Conservation (phyloP, 2,329 filamentous ascomycete species). For the Passalora sequoiae region DNA sequence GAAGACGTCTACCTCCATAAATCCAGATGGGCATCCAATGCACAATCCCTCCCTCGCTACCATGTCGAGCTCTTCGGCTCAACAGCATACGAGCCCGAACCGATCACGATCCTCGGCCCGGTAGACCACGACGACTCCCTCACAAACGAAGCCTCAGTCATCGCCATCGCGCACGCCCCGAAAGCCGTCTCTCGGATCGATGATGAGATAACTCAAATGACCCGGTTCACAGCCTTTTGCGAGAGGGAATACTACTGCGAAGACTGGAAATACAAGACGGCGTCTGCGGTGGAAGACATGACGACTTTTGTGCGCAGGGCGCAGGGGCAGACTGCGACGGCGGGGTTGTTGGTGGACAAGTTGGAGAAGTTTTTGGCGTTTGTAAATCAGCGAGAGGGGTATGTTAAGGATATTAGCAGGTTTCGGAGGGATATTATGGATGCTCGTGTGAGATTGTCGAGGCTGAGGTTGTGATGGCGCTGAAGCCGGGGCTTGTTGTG, state of each 20-base stretch:
- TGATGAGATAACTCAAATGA: slow-evolving; percentile 14
- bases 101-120: slow-evolving; percentile 20
- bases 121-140: slow-evolving; percentile 7
- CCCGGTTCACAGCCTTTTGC: slow-evolving; percentile 14
- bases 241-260: slow-evolving; percentile 20
- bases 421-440: slow-evolving; percentile 11
- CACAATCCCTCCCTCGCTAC: slow-evolving; percentile 14
- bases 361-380: slow-evolving; percentile 17
- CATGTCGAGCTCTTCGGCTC: slow-evolving; percentile 15
- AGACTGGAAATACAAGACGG: slow-evolving; percentile 21
- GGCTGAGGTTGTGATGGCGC: slow-evolving; percentile 8
- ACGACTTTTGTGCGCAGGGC: slow-evolving; percentile 12
- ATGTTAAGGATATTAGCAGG: slow-evolving; percentile 5
- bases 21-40: slow-evolving; percentile 11
- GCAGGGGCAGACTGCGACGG: slow-evolving; percentile 8
- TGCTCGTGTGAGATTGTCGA: slow-evolving; percentile 11
- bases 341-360: slow-evolving; percentile 9
- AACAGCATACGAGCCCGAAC: slow-evolving; percentile 20
- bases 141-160: slow-evolving; percentile 7
- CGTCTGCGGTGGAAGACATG: slow-evolving; percentile 18
- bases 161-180: slow-evolving; percentile 9
- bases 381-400: slow-evolving; percentile 8
- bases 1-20: slow-evolving; percentile 25
- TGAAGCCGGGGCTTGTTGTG: neutral
- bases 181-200: slow-evolving; percentile 14